Evolutionary conservation across 768 basidiomycete genomes (phyloP).

Genomic region (Phylloporus sp.): DNA sequence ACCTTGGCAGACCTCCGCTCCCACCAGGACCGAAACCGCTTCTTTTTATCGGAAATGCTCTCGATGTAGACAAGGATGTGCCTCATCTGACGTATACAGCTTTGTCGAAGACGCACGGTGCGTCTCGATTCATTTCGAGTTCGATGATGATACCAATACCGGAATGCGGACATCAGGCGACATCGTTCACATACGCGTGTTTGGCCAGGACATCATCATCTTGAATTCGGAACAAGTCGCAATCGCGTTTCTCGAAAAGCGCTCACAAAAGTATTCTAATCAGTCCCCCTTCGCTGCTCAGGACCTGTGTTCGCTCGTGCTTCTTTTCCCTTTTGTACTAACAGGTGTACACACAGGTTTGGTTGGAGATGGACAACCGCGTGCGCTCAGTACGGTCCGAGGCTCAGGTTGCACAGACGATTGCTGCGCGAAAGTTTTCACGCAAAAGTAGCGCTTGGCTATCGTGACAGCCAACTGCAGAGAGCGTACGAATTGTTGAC

Average conservation of each 20-base stretch:
- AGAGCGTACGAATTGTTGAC: slow-evolving; percentile 10
- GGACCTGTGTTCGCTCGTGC: slow-evolving; percentile 6
- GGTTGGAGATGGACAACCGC: slow-evolving; percentile 12
- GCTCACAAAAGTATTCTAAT: slow-evolving; percentile 46
- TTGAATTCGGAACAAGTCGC: slow-evolving; percentile 45
- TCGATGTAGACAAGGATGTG: slow-evolving; percentile 1
- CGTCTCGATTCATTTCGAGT: not conserved
- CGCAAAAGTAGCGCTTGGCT: slow-evolving; percentile 5
- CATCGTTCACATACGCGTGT: slow-evolving; percentile 19
- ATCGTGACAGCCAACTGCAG: slow-evolving; percentile 14
- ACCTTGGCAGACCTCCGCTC: too few relatives aligned
- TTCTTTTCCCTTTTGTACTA: not conserved
- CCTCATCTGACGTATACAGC: slow-evolving; percentile 13
- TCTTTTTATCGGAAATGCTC: too few relatives aligned
- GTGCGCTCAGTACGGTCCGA: slow-evolving; percentile 18
- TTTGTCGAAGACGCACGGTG: slow-evolving; percentile 21
- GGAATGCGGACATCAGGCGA: not conserved
- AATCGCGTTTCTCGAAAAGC: slow-evolving; percentile 47
- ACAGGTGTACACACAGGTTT: slow-evolving; percentile 10
- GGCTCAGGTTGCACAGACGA: slow-evolving; percentile 20
- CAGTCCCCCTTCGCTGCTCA: not conserved
- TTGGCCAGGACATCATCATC: slow-evolving; percentile 45
- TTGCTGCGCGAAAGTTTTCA: slow-evolving; percentile 18
- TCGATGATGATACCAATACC: not conserved
- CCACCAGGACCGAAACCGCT: too few relatives aligned